Percentiles rank a stretch among this genome's conserved stretches.
Evolutionary conservation across 1,284 basidiomycete genomes (phyloP).

Genomic region (Austroboletus olivaceoglutinosus): DNA sequence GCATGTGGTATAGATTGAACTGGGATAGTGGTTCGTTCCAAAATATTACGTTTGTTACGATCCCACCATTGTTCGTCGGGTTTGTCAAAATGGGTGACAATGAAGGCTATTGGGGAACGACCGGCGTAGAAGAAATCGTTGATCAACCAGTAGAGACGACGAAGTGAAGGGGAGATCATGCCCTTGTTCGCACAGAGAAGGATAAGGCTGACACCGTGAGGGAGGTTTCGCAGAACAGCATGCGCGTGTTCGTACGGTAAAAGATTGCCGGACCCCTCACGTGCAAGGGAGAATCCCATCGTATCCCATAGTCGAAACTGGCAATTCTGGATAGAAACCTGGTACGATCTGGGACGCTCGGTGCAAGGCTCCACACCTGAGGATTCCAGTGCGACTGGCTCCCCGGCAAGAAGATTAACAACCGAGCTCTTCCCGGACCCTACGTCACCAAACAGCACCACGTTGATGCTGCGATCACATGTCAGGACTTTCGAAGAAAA

Average conservation of each 20-base stretch:
- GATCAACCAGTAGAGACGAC: constrained; percentile 4
- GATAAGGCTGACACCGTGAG: constrained; percentile 5
- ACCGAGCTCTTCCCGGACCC: background rate
- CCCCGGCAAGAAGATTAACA: constrained; percentile 10
- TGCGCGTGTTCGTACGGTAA: constrained; percentile 12
- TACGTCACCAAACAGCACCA: background rate
- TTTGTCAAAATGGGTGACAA: constrained; percentile 30
- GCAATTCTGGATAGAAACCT: background rate
- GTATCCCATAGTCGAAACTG: background rate
- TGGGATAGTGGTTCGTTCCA: background rate
- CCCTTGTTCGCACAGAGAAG: constrained; percentile 7
- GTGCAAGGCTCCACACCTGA: background rate
- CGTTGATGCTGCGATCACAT: background rate
- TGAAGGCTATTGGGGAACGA: constrained; percentile 27
- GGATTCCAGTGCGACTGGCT: background rate
- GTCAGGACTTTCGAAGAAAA: background rate
- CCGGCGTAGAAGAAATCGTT: constrained; percentile 8
- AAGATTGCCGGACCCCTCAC: background rate
- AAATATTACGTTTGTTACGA: background rate
- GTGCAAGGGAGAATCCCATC: background rate
- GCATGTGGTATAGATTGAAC: background rate
- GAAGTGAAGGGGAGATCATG: background rate
- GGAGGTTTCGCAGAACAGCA: background rate
- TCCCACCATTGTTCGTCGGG: constrained; percentile 7
- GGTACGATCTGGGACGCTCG: background rate